Conservation (phyloP, 768 basidiomycete genomes). For the Suillus subalutaceus region DNA sequence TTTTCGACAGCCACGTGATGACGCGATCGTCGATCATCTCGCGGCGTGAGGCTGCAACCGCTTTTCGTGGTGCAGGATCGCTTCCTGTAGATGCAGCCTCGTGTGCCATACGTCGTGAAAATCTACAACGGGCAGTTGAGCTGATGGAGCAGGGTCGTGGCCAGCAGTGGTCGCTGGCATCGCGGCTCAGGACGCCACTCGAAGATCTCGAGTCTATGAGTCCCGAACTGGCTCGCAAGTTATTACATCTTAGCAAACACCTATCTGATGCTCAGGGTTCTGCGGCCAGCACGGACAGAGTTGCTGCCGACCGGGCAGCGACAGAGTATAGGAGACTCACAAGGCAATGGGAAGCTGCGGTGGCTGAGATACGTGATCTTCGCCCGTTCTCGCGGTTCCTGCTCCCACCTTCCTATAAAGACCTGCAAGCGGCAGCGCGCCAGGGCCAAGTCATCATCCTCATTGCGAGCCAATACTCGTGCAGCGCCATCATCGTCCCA, state of each 20-base stretch:
- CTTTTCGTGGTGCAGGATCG: fast-evolving
- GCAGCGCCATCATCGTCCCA: not conserved
- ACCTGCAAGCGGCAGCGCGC: not conserved
- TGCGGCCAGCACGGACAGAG: not conserved
- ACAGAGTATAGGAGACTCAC: not conserved
- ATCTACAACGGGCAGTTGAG: conserved; percentile 21
- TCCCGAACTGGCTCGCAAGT: no score
- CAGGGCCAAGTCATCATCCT: not conserved
- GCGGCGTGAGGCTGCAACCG: not conserved
- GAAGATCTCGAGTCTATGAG: not conserved
- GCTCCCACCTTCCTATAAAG: not conserved
- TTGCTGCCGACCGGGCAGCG: not conserved
- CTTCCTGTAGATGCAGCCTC: conserved; percentile 9
- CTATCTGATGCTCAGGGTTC: no score
- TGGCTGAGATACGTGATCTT: not conserved
- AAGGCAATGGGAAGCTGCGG: not conserved
- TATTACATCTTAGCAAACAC: no score
- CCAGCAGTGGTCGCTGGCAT: conserved; percentile 30
- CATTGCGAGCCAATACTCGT: not conserved
- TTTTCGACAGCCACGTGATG: not conserved
- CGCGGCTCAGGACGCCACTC: conserved; percentile 24
- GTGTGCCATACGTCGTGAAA: conserved; percentile 16
- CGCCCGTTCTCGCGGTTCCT: not conserved
- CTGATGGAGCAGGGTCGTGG: conserved; percentile 24
- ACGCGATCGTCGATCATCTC: not conserved